A percentile compares a stretch with the other conserved stretches of the same genome.
These are phyloP conservation scores for Quercus suber DNA, from an alignment of 306 rosid species.

Conservation along the genomic window DNA sequence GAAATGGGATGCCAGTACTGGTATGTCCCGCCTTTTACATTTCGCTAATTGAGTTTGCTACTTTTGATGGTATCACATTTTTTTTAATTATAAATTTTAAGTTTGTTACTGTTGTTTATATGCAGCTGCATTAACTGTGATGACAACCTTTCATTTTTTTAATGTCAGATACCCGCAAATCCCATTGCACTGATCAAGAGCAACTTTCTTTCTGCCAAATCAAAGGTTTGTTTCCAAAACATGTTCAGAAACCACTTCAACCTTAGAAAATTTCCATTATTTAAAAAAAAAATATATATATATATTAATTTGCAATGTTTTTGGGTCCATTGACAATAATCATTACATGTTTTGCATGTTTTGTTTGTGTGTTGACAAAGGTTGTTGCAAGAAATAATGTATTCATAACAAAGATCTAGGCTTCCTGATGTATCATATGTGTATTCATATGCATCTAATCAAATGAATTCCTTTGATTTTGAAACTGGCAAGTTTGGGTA, in stretches of 20 bases:
- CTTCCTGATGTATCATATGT: too few species aligned
- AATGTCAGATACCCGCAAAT: constrained; percentile 68
- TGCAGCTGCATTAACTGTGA: constrained; percentile 17
- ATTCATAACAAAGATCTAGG: too few species aligned
- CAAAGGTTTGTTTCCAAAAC: constrained; percentile 64
- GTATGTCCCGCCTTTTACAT: constrained; percentile 45
- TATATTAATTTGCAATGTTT: not conserved
- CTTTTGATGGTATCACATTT: constrained; percentile 1
- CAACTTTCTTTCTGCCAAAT: constrained; percentile 70
- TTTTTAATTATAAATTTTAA: not conserved
- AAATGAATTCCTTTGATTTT: too few species aligned
- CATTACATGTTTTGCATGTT: too few species aligned
- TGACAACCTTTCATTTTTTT: constrained; percentile 8
- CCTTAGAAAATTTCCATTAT: not conserved
- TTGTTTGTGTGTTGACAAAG: too few species aligned
- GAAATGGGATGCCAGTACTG: constrained; percentile 77
- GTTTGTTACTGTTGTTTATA: not conserved
- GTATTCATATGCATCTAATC: too few species aligned
- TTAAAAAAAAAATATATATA: not conserved
- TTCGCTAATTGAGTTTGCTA: constrained; percentile 7
- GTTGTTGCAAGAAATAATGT: too few species aligned
- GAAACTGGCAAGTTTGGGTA: too few species aligned
- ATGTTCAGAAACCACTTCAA: constrained; percentile 9
- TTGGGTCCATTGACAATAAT: not conserved
- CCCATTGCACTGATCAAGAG: constrained; percentile 71